Conservation (phyloP, 2,329 filamentous ascomycete genomes). For the Fusarium avenaceum region DNA sequence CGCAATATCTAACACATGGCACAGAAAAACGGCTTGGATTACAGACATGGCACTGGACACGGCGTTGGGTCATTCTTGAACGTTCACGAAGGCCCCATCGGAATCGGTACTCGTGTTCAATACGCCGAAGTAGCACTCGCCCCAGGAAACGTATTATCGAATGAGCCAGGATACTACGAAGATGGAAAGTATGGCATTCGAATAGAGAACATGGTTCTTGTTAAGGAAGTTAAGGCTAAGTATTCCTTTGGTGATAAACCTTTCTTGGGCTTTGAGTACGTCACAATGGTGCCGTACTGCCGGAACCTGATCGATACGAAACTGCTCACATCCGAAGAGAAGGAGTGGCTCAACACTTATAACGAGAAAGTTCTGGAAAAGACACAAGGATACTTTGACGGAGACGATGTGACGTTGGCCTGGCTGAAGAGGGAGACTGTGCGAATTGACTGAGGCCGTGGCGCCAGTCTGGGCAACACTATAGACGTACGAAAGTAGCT, state of each 20-base stretch:
- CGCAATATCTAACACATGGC: conserved; percentile 33
- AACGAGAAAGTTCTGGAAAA: conserved; percentile 85
- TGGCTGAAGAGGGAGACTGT: conserved; percentile 93
- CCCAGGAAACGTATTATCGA: conserved; percentile 94
- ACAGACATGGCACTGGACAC: conserved; percentile 95
- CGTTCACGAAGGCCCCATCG: conserved; percentile 96
- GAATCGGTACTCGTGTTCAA: conserved; percentile 91
- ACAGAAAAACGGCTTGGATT: conserved; percentile 81
- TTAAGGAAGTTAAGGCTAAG: conserved; percentile 87
- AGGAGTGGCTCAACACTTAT: conserved; percentile 88
- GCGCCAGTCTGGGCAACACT: conserved; percentile 47
- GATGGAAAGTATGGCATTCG: conserved; percentile 95
- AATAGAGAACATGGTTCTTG: conserved; percentile 96
- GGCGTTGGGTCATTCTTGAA: conserved; percentile 96
- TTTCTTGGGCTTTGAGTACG: conserved; percentile 94
- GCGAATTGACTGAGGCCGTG: conserved; percentile 60
- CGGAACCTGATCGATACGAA: conserved; percentile 83
- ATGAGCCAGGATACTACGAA: conserved; percentile 97
- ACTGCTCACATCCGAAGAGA: conserved; percentile 80
- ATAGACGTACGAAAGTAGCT: conserved; percentile 66
- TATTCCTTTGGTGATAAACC: conserved; percentile 94
- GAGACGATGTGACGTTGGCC: conserved; percentile 76
- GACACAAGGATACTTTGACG: conserved; percentile 81
- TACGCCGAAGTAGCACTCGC: conserved; percentile 91
- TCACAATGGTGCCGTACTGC: conserved; percentile 97